Evolutionary conservation across 345 rosid species (phyloP).

Genomic region (Salix brachista): DNA sequence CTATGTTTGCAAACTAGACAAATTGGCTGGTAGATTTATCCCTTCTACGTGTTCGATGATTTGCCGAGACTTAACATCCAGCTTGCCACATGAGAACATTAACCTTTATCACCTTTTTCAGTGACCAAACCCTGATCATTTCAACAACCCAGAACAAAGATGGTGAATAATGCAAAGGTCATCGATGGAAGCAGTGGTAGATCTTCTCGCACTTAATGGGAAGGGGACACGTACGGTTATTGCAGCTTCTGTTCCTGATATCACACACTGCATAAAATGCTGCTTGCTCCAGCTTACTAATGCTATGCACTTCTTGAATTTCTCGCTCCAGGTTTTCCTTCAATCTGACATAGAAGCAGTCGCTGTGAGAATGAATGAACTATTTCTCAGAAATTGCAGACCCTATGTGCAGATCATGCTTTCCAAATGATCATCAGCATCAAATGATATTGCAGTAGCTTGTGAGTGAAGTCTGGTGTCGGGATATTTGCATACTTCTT

Average conservation of each 20-base stretch:
- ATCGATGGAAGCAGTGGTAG: constrained; percentile 55
- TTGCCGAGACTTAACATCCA: background rate
- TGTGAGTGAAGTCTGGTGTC: too few relatives aligned
- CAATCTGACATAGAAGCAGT: constrained; percentile 65
- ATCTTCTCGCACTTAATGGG: constrained; percentile 35
- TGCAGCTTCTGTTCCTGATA: too few relatives aligned
- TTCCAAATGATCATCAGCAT: constrained; percentile 19
- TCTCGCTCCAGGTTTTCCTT: constrained; percentile 44
- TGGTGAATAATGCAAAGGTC: constrained; percentile 66
- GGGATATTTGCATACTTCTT: too few relatives aligned
- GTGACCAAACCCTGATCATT: constrained; percentile 71
- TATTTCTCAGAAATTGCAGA: constrained; percentile 45
- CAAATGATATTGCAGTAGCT: background rate
- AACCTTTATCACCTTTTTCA: constrained; percentile 10
- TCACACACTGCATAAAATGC: background rate
- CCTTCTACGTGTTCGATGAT: background rate
- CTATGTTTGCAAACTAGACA: too few relatives aligned
- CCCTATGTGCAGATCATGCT: constrained; percentile 62
- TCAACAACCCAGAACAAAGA: constrained; percentile 54
- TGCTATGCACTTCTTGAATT: background rate
- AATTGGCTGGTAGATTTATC: background rate
- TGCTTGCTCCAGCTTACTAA: background rate
- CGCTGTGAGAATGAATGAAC: constrained; percentile 47
- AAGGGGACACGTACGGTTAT: too few relatives aligned
- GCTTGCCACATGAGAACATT: background rate